phyloP scores from a whole-genome alignment of 768 basidiomycete genomes.

The Trichaptum fuscoviolaceum region DNA sequence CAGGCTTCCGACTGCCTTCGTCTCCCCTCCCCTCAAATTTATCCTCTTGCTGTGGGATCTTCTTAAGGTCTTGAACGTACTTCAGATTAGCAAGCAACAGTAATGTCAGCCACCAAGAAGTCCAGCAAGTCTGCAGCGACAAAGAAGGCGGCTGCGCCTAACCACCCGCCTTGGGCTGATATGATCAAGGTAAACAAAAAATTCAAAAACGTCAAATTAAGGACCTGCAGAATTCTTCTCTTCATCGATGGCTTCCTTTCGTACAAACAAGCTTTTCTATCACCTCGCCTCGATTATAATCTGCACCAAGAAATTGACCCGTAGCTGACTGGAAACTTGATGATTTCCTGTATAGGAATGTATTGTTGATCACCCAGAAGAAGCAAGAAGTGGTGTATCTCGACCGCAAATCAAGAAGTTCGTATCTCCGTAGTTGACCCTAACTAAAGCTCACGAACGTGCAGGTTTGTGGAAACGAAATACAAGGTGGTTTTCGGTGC shows the following conservation, averaged over 20 bases:
- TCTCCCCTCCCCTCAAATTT: constrained; percentile 16
- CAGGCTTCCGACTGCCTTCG: constrained; percentile 18
- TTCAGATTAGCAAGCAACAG: constrained; percentile 23
- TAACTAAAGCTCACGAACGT: constrained; percentile 17
- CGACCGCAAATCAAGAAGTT: constrained; percentile 93
- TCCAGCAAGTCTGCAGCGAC: constrained; percentile 40
- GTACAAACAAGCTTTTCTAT: constrained; percentile 9
- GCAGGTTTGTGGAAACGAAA: constrained; percentile 75
- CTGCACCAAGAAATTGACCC: too few species aligned
- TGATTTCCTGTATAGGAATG: constrained; percentile 57
- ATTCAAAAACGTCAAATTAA: background rate
- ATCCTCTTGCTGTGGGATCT: constrained; percentile 17
- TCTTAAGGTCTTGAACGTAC: constrained; percentile 22
- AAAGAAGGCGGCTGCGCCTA: constrained; percentile 36
- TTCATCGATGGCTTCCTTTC: constrained; percentile 12
- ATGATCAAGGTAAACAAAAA: constrained; percentile 68
- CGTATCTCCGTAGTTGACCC: constrained; percentile 22
- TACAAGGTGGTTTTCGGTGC: constrained; percentile 80
- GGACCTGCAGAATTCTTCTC: constrained; percentile 6
- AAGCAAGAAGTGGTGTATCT: constrained; percentile 79
- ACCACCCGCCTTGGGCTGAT: constrained; percentile 63
- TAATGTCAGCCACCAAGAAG: constrained; percentile 32
- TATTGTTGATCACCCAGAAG: constrained; percentile 66
- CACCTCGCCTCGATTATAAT: constrained; percentile 5
- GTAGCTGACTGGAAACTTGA: too few species aligned